phyloP scores from a whole-genome alignment of 345 rosid genomes.

The Noccaea caerulescens region DNA sequence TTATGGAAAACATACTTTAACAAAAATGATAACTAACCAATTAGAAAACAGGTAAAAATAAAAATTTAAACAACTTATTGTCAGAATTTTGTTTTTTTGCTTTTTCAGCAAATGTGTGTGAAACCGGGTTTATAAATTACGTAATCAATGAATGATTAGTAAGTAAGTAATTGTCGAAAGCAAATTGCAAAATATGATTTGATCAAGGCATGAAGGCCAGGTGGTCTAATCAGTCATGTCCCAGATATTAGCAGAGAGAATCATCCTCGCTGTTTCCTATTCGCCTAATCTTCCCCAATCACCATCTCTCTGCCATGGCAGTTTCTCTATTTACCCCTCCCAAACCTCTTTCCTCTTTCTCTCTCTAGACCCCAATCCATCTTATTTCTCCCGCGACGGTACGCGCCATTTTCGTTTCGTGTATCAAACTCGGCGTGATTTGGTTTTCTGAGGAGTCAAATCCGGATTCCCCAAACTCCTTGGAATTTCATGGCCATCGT shows the following conservation, averaged over 20 bases:
- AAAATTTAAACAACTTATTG: no score
- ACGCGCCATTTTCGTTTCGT: conserved; percentile 8
- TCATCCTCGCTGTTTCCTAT: conserved; percentile 37
- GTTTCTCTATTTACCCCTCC: conserved; percentile 41
- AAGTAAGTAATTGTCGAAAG: not conserved
- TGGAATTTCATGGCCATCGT: conserved; percentile 69
- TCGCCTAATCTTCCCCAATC: conserved; percentile 20
- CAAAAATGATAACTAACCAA: not conserved
- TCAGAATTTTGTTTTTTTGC: not conserved
- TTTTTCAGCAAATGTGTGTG: not conserved
- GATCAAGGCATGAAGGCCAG: conserved; percentile 8
- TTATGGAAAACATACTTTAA: not conserved
- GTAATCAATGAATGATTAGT: conserved; percentile 9
- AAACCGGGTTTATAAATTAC: not conserved
- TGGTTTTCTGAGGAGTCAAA: not conserved
- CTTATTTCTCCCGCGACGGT: not conserved
- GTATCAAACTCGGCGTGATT: not conserved
- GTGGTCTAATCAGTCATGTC: conserved; percentile 17
- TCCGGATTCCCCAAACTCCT: not conserved
- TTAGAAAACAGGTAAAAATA: not conserved
- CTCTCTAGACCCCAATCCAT: conserved; percentile 23
- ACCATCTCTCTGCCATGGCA: conserved; percentile 42
- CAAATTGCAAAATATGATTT: conserved; percentile 3
- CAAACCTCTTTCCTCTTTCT: not conserved
- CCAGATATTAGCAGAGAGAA: conserved; percentile 18